Conservation (phyloP, 2,329 filamentous ascomycete species). For the Fusarium neocosmosporiellum region DNA sequence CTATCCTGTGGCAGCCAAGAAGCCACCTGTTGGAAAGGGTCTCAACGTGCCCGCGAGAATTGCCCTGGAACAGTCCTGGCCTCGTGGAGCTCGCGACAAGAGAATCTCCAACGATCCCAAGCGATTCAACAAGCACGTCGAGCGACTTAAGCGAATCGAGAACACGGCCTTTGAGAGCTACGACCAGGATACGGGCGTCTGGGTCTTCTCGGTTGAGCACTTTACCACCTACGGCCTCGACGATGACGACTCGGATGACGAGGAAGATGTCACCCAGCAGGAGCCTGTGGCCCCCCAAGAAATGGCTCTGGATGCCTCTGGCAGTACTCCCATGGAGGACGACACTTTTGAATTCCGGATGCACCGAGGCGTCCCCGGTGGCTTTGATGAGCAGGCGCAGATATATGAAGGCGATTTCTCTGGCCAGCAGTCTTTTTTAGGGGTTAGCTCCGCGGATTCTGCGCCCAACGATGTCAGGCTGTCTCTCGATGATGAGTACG, state of each 20-base stretch:
- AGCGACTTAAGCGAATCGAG: constrained; percentile 80
- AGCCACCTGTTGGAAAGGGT: constrained; percentile 86
- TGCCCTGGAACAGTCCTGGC: constrained; percentile 92
- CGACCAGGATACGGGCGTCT: constrained; percentile 81
- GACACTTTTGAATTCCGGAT: constrained; percentile 69
- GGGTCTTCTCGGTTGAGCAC: constrained; percentile 94
- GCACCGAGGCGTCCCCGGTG: constrained; percentile 74
- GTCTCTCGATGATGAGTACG: constrained; percentile 69
- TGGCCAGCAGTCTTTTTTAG: constrained; percentile 87
- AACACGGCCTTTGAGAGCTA: constrained; percentile 88
- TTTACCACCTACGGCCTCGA: constrained; percentile 95
- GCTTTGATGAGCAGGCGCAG: constrained; percentile 75
- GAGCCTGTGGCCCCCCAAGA: constrained; percentile 32
- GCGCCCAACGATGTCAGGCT: constrained; percentile 69
- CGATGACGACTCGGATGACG: constrained; percentile 74
- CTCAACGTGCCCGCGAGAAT: constrained; percentile 93
- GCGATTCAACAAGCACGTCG: constrained; percentile 83
- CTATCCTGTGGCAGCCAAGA: constrained; percentile 80
- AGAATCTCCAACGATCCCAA: constrained; percentile 66
- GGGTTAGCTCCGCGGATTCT: constrained; percentile 88
- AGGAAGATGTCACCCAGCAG: constrained; percentile 44
- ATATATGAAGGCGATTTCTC: constrained; percentile 67
- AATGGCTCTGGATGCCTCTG: constrained; percentile 34
- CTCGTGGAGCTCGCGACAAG: constrained; percentile 71
- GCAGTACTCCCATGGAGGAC: constrained; percentile 56